These are phyloP conservation scores for Cutaneotrichosporon mucoides DNA, from an alignment of 1,284 basidiomycete species.

Conservation along the genomic window DNA sequence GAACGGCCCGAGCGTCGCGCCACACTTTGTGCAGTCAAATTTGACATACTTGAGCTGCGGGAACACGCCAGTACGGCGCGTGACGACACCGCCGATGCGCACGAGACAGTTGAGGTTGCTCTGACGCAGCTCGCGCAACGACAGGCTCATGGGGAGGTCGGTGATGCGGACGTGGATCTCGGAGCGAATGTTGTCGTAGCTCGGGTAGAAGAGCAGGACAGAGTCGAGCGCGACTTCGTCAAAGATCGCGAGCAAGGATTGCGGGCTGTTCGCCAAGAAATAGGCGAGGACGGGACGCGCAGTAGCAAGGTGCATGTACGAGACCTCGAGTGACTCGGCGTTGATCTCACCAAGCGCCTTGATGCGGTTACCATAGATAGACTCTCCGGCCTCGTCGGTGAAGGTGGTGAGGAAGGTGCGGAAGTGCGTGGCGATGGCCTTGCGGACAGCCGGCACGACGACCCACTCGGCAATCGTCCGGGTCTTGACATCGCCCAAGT, in stretches of 20 bases:
- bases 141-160: constrained; percentile 82
- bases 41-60: constrained; percentile 99
- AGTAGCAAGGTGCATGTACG: constrained; percentile 83
- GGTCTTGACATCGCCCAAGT: constrained; percentile 95
- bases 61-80: constrained; percentile 91
- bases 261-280: constrained; percentile 92
- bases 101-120: constrained; percentile 92
- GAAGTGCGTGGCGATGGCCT: constrained; percentile 89
- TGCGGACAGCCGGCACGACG: constrained; percentile 79
- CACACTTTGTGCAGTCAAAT: constrained; percentile 94
- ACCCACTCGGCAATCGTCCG: constrained; percentile 98
- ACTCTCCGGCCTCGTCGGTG: constrained; percentile 83
- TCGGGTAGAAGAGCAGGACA: constrained; percentile 91
- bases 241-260: constrained; percentile 88
- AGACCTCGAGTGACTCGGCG: constrained; percentile 94
- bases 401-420: constrained; percentile 94
- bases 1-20: constrained; percentile 88
- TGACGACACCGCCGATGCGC: constrained; percentile 94
- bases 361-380: constrained; percentile 93
- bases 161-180: constrained; percentile 97
- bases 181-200: constrained; percentile 93
- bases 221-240: constrained; percentile 92
- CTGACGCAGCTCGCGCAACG: constrained; percentile 89
- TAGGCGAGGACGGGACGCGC: constrained; percentile 94
- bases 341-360: constrained; percentile 93